phyloP scores from a whole-genome alignment of 257 asterid species.

The Marsdenia floribunda region DNA sequence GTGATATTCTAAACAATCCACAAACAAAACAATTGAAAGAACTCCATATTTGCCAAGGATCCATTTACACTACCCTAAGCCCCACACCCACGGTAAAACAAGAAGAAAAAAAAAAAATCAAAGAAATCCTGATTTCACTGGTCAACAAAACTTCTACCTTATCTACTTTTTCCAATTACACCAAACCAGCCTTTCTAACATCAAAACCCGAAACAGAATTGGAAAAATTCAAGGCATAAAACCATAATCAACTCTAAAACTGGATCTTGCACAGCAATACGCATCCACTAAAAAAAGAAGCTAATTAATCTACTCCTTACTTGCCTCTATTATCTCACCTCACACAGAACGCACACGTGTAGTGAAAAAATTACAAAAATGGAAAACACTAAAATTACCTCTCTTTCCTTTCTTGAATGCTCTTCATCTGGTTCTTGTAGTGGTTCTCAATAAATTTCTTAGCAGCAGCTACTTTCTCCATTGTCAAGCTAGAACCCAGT shows the following conservation, averaged over 20 bases:
- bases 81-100: neutral
- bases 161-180: neutral
- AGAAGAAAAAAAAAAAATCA: neutral
- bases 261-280: constrained; percentile 20
- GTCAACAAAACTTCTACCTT: constrained; percentile 6
- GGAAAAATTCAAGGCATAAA: constrained; percentile 8
- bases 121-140: neutral
- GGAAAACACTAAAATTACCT: constrained; percentile 36
- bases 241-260: neutral
- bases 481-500: constrained; percentile 80
- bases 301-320: constrained; percentile 8
- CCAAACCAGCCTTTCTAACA: neutral
- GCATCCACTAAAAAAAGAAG: neutral
- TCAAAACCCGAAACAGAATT: constrained; percentile 3
- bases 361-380: neutral
- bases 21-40: neutral
- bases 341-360: neutral
- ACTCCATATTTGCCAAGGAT: neutral
- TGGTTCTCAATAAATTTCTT: constrained; percentile 95
- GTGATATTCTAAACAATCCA: neutral
- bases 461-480: constrained; percentile 99
- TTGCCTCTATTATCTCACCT: neutral
- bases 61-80: neutral
- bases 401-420: constrained; percentile 84
- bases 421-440: constrained; percentile 94